These are phyloP conservation scores for Luzula sylvatica DNA, from an alignment of 176 grass and related monocot species.

Conservation along the genomic window DNA sequence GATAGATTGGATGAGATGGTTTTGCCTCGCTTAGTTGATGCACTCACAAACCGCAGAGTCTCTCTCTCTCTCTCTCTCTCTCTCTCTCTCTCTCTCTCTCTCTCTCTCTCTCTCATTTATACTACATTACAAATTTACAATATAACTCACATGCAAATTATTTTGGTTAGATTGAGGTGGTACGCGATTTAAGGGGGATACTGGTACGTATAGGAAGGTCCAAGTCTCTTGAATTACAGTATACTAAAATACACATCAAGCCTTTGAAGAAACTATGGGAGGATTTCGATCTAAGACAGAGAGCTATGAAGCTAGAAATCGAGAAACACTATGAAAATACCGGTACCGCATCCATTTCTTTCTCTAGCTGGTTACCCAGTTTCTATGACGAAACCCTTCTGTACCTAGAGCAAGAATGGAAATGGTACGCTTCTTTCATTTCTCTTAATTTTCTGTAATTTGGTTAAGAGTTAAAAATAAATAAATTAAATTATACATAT, in stretches of 20 bases:
- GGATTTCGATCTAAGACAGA: constrained; percentile 84
- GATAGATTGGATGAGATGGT: constrained; percentile 93
- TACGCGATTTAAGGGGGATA: constrained; percentile 84
- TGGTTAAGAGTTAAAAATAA: too few species aligned
- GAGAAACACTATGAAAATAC: constrained; percentile 56
- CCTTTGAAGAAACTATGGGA: constrained; percentile 98
- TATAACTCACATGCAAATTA: constrained; percentile 21
- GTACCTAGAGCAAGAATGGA: constrained; percentile 98
- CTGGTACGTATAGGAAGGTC: constrained; percentile 89
- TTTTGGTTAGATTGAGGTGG: constrained; percentile 56
- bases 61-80: background rate
- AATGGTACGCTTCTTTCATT: constrained; percentile 67
- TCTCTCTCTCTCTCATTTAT: background rate
- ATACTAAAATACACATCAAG: constrained; percentile 85
- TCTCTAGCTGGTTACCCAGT: constrained; percentile 91
- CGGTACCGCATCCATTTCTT: constrained; percentile 30
- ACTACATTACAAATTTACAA: background rate
- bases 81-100: background rate
- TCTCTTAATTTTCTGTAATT: background rate
- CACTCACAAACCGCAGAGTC: constrained; percentile 94
- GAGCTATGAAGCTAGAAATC: constrained; percentile 43
- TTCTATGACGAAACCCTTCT: constrained; percentile 98
- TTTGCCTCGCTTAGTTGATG: constrained; percentile 73
- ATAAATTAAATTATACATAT: constrained; percentile 11
- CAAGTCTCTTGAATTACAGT: constrained; percentile 80